Conservation (phyloP, 345 rosid genomes). For the Euphorbia pulcherrima region DNA sequence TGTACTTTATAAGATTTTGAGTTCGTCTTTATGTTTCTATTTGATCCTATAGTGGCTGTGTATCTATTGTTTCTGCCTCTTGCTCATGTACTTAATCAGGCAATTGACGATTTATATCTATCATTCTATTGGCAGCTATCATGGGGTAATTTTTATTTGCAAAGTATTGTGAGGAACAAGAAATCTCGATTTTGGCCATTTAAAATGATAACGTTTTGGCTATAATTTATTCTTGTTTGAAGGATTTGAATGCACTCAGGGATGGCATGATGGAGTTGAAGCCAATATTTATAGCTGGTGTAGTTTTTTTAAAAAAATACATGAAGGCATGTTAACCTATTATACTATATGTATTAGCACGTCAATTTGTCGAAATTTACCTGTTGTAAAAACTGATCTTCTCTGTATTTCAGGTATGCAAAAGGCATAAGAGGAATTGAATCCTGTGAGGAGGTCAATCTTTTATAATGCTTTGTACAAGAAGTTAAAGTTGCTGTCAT, state of each 20-base stretch:
- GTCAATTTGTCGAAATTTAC: constrained; percentile 6
- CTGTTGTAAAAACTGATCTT: neutral
- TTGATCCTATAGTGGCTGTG: constrained; percentile 41
- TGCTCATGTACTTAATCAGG: constrained; percentile 86
- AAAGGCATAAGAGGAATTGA: constrained; percentile 66
- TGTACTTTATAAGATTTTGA: too few relatives aligned
- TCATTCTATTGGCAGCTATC: constrained; percentile 84
- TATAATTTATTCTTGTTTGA: constrained; percentile 16
- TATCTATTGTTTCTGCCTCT: constrained; percentile 94
- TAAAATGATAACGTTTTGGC: neutral
- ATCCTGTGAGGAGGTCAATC: constrained; percentile 55
- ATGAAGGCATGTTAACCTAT: constrained; percentile 50
- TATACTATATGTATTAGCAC: neutral
- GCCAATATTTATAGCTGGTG: constrained; percentile 90
- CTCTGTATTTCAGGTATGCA: constrained; percentile 40
- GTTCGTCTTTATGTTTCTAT: neutral
- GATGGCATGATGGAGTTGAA: constrained; percentile 81
- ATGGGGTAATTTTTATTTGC: constrained; percentile 53
- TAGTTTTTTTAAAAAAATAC: constrained; percentile 81
- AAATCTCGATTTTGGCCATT: too few relatives aligned
- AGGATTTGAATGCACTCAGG: constrained; percentile 78
- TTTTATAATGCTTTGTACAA: constrained; percentile 69
- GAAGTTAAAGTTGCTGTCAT: constrained; percentile 48
- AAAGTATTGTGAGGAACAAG: too few relatives aligned
- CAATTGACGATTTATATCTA: constrained; percentile 83